phyloP scores from a whole-genome alignment of 2,329 filamentous ascomycete genomes.

The Ceratocystiopsis sp. region DNA sequence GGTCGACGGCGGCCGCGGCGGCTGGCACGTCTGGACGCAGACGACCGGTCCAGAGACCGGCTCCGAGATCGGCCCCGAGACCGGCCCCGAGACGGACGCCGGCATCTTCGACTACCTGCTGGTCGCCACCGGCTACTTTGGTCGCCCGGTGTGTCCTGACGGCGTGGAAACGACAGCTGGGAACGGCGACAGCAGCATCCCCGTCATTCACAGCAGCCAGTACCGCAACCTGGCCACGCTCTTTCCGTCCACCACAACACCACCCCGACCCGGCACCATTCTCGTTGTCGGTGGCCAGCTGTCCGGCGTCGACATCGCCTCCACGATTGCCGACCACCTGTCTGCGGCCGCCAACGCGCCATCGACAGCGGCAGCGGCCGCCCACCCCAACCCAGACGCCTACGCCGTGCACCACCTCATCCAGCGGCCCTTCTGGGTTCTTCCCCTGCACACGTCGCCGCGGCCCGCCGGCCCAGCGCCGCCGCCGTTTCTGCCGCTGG shows the following conservation, averaged over 20 bases:
- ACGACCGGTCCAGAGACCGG: constrained; percentile 8
- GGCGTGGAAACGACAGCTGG: constrained; percentile 19
- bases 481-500: constrained; percentile 52
- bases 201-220: constrained; percentile 50
- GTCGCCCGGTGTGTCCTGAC: constrained; percentile 36
- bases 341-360: constrained; percentile 45
- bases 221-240: constrained; percentile 39
- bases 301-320: constrained; percentile 64
- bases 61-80: constrained; percentile 19
- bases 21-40: constrained; percentile 22
- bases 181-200: constrained; percentile 26
- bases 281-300: constrained; percentile 67
- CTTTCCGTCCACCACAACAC: constrained; percentile 18
- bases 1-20: constrained; percentile 10
- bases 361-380: constrained; percentile 9
- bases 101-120: constrained; percentile 52
- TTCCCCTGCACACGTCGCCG: constrained; percentile 41
- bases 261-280: constrained; percentile 36
- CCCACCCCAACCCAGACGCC: constrained; percentile 25
- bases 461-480: constrained; percentile 22
- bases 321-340: constrained; percentile 52
- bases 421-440: constrained; percentile 53
- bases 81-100: constrained; percentile 21
- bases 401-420: constrained; percentile 51
- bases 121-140: constrained; percentile 63